Conservation (phyloP, 2,329 filamentous ascomycete species). For the Chaetomium strumarium region DNA sequence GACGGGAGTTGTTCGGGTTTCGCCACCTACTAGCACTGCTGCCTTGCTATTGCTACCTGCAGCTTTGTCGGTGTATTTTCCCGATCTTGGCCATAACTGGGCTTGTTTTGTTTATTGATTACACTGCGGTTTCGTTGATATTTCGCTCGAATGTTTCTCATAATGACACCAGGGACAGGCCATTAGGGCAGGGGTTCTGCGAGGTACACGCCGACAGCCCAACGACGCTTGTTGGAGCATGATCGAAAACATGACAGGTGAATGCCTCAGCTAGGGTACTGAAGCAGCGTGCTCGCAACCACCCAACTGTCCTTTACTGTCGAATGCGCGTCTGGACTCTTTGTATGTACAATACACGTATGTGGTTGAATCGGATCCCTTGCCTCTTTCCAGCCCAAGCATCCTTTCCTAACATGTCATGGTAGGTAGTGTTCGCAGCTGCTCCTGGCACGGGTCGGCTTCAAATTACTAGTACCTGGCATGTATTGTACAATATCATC, state of each 20-base stretch:
- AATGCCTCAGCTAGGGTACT: background rate
- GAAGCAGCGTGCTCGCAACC: too few species aligned
- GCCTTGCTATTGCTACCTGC: conserved; percentile 8
- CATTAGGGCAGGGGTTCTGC: background rate
- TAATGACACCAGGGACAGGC: background rate
- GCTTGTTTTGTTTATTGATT: conserved; percentile 17
- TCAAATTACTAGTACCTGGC: background rate
- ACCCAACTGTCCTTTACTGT: too few species aligned
- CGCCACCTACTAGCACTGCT: conserved; percentile 9
- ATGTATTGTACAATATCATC: conserved; percentile 2
- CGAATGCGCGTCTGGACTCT: too few species aligned
- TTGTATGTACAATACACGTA: too few species aligned
- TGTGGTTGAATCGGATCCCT: background rate
- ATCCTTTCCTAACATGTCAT: background rate
- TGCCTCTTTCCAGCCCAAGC: background rate
- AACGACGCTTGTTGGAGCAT: background rate
- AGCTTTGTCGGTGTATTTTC: conserved; percentile 22
- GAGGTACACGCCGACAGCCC: background rate
- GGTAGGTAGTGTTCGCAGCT: background rate
- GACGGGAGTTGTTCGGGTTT: conserved; percentile 15
- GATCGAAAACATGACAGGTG: background rate
- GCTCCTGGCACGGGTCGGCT: background rate
- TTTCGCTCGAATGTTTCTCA: background rate
- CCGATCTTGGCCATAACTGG: conserved; percentile 26
- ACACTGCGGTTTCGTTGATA: conserved; percentile 5